Conservation (phyloP, 2,329 filamentous ascomycete genomes). For the Aspergillus texensis region DNA sequence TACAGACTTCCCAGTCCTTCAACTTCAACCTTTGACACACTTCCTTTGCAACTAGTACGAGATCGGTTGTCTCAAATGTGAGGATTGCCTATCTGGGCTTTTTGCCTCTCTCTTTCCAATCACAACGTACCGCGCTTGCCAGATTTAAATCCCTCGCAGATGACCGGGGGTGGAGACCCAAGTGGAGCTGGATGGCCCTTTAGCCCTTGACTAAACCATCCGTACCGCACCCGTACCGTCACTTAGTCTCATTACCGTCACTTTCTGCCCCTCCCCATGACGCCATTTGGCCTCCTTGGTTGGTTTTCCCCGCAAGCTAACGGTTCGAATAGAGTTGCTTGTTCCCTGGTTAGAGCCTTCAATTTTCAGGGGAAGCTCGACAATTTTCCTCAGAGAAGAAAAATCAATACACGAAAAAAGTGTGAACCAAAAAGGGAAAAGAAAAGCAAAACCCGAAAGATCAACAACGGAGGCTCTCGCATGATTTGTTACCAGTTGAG, state of each 20-base stretch:
- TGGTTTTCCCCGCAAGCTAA: slow-evolving; percentile 21
- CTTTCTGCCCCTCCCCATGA: slow-evolving; percentile 18
- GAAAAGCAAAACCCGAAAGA: not conserved
- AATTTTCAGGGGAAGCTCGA: not conserved
- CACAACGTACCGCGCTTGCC: not conserved
- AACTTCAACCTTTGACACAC: not conserved
- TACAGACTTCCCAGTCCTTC: not conserved
- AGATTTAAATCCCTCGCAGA: not conserved
- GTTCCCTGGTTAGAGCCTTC: not conserved
- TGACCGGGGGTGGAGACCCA: slow-evolving; percentile 3
- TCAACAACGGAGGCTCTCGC: not conserved
- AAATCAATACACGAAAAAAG: not conserved
- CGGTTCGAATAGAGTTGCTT: slow-evolving; percentile 13
- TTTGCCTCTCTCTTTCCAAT: not conserved
- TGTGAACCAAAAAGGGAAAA: not conserved
- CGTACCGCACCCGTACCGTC: slow-evolving; percentile 11
- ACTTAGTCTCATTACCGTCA: slow-evolving; percentile 13
- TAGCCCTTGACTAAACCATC: not conserved
- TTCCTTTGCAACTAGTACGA: not conserved
- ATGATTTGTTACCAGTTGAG: not conserved
- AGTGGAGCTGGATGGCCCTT: not conserved
- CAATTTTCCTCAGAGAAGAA: not conserved
- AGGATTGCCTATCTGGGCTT: not conserved
- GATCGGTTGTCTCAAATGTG: not conserved
- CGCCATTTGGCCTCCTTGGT: slow-evolving; percentile 19